Conservation (phyloP, 768 basidiomycete species). For the Glaciozyma antarctica region DNA sequence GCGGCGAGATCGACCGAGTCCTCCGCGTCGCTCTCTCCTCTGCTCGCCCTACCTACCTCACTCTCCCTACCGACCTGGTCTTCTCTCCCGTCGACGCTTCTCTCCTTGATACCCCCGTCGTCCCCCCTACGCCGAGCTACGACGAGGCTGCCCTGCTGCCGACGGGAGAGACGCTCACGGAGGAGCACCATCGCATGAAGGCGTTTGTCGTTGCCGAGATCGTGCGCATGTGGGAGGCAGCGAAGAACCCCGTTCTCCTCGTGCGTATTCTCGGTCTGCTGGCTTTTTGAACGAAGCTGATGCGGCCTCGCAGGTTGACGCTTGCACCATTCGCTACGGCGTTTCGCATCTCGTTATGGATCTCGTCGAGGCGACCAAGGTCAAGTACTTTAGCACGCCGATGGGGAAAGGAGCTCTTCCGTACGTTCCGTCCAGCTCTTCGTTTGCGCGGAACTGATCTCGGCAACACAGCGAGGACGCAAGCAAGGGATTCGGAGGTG, state of each 20-base stretch:
- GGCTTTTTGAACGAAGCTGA: too few species aligned
- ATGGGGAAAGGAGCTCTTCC: slow-evolving; percentile 59
- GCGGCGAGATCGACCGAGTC: slow-evolving; percentile 65
- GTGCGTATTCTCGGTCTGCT: slow-evolving; percentile 36
- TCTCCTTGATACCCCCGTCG: slow-evolving; percentile 22
- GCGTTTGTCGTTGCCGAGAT: slow-evolving; percentile 67
- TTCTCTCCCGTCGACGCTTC: slow-evolving; percentile 38
- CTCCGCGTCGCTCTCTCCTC: slow-evolving; percentile 47
- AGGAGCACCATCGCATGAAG: slow-evolving; percentile 41
- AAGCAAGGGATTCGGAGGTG: slow-evolving; percentile 63
- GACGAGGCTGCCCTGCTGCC: slow-evolving; percentile 12
- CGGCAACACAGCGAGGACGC: slow-evolving; percentile 49
- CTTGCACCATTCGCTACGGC: slow-evolving; percentile 65
- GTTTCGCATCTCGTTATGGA: slow-evolving; percentile 56
- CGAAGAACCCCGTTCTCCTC: slow-evolving; percentile 57
- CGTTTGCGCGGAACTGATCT: too few species aligned
- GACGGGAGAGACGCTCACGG: slow-evolving; percentile 20
- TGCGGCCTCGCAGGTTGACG: slow-evolving; percentile 45
- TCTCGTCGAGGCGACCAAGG: slow-evolving; percentile 55
- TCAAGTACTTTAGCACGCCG: slow-evolving; percentile 38
- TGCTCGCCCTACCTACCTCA: slow-evolving; percentile 76
- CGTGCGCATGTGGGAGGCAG: slow-evolving; percentile 52
- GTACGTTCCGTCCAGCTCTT: too few species aligned
- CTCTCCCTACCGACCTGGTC: slow-evolving; percentile 75
- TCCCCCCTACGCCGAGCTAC: slow-evolving; percentile 3